phyloP scores from a whole-genome alignment of 2,329 filamentous ascomycete genomes.

The Aspergillus viridinutans region DNA sequence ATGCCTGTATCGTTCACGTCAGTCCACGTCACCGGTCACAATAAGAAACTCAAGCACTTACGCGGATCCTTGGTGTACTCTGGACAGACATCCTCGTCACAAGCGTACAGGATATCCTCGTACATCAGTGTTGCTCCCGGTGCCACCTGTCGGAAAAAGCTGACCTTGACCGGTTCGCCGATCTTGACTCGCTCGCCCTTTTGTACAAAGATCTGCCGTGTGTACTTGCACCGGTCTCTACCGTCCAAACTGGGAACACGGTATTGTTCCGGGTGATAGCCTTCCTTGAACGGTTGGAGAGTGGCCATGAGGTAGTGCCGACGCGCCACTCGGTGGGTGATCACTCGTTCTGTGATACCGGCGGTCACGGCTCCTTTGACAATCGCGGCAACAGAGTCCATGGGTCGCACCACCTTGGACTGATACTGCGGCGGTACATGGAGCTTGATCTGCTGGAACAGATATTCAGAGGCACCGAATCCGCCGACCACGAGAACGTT shows the following conservation, averaged over 20 bases:
- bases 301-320: conserved; percentile 99
- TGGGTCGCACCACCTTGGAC: conserved; percentile 93
- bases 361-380: conserved; percentile 98
- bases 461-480: conserved; percentile 96
- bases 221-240: conserved; percentile 98
- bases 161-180: conserved; percentile 97
- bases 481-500: conserved; percentile 97
- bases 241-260: conserved; percentile 94
- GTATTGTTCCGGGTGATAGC: conserved; percentile 96
- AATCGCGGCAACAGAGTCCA: conserved; percentile 98
- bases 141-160: conserved; percentile 96
- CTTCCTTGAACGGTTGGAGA: conserved; percentile 96
- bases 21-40: background rate
- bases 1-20: conserved; percentile 60
- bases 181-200: conserved; percentile 99
- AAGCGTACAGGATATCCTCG: conserved; percentile 95
- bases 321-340: conserved; percentile 94
- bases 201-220: conserved; percentile 95
- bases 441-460: conserved; percentile 99
- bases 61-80: conserved; percentile 99
- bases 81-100: conserved; percentile 95
- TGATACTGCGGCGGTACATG: conserved; percentile 98
- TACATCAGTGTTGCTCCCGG: conserved; percentile 98
- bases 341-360: conserved; percentile 92
- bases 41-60: conserved; percentile 53